These are phyloP conservation scores for Cenchrus fungigraminus DNA, from an alignment of 176 grass and related monocot species.

Conservation along the genomic window DNA sequence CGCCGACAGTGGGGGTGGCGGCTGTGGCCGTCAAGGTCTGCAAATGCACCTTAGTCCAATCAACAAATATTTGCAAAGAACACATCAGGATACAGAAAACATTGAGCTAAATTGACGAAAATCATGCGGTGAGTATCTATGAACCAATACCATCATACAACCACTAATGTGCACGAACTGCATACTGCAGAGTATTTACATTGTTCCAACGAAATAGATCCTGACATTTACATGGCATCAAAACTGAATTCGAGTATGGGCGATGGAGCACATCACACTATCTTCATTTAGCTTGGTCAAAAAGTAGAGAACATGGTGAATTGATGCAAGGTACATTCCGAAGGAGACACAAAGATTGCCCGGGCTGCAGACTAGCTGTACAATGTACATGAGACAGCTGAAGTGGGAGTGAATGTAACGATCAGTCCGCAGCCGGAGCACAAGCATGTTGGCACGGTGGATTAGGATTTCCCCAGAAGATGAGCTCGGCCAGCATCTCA, in stretches of 20 bases:
- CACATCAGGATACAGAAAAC: too few relatives aligned
- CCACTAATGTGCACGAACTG: neutral
- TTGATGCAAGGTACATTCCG: neutral
- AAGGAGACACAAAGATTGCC: neutral
- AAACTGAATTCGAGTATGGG: neutral
- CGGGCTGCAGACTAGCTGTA: neutral
- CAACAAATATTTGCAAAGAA: too few relatives aligned
- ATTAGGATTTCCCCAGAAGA: neutral
- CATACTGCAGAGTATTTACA: constrained; percentile 6
- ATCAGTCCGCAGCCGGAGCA: neutral
- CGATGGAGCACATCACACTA: neutral
- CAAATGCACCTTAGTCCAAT: too few relatives aligned
- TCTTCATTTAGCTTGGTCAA: neutral
- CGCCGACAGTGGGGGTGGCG: too few relatives aligned
- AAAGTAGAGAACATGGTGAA: neutral
- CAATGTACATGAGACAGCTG: neutral
- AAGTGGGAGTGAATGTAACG: neutral
- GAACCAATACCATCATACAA: neutral
- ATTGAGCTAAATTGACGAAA: too few relatives aligned
- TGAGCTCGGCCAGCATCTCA: neutral
- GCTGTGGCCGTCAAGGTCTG: too few relatives aligned
- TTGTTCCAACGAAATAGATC: neutral
- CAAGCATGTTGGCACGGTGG: neutral
- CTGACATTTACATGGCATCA: neutral
- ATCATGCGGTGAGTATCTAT: too few relatives aligned